A percentile compares a stretch with the other conserved stretches of the same genome.
Evolutionary conservation across 2,329 filamentous ascomycete species (phyloP).

Genomic region (Xylaria polymorpha): DNA sequence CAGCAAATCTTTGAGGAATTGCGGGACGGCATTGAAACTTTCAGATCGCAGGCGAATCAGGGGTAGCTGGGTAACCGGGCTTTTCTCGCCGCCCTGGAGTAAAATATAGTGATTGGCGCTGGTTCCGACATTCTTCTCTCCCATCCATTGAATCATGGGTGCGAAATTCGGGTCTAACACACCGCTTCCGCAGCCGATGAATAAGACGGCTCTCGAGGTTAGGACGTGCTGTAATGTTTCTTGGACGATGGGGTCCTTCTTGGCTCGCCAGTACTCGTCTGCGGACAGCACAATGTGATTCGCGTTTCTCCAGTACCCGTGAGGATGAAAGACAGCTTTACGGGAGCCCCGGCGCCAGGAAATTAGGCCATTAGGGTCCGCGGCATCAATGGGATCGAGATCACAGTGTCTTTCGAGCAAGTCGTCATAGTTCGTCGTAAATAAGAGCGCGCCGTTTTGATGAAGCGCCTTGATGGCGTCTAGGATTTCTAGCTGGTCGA

Average conservation of each 20-base stretch:
- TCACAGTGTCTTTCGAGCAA: constrained; percentile 36
- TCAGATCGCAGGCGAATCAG: constrained; percentile 29
- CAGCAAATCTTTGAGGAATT: constrained; percentile 27
- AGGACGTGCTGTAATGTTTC: constrained; percentile 34
- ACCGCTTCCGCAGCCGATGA: constrained; percentile 38
- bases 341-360: constrained; percentile 32
- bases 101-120: constrained; percentile 33
- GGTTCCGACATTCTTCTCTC: constrained; percentile 20
- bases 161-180: constrained; percentile 36
- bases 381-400: constrained; percentile 28
- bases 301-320: constrained; percentile 37
- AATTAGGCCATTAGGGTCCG: constrained; percentile 22
- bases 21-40: constrained; percentile 22
- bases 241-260: constrained; percentile 12
- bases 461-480: constrained; percentile 36
- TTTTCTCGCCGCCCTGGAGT: constrained; percentile 9
- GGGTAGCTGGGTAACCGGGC: constrained; percentile 30
- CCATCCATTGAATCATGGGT: constrained; percentile 36
- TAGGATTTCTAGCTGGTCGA: constrained; percentile 25
- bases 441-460: constrained; percentile 29
- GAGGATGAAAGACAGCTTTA: constrained; percentile 36
- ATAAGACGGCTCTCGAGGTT: constrained; percentile 33
- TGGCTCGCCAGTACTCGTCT: constrained; percentile 30
- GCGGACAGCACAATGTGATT: constrained; percentile 34
- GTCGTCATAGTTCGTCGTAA: constrained; percentile 40